phyloP scores from a whole-genome alignment of 2,329 filamentous ascomycete genomes.

The Orbilia brochopaga region DNA sequence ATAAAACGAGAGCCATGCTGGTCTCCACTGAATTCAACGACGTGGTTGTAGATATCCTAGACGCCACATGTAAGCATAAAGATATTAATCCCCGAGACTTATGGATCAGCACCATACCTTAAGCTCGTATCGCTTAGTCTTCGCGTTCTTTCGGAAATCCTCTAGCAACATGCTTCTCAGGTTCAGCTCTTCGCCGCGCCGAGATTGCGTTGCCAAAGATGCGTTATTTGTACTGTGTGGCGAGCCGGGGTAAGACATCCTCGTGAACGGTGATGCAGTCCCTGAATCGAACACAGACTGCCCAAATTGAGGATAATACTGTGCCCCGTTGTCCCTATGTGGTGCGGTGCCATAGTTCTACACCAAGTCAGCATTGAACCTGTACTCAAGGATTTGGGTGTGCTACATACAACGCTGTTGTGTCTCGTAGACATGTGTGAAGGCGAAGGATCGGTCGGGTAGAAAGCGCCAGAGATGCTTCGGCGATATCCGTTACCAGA shows the following conservation, averaged over 20 bases:
- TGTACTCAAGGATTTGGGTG: not conserved
- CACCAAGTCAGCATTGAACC: conserved; percentile 43
- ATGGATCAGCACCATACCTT: conserved; percentile 62
- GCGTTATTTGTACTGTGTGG: conserved; percentile 55
- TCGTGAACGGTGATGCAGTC: conserved; percentile 54
- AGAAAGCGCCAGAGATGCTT: conserved; percentile 48
- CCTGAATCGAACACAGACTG: conserved; percentile 48
- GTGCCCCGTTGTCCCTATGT: conserved; percentile 40
- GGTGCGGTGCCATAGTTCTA: conserved; percentile 56
- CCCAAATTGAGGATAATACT: conserved; percentile 38
- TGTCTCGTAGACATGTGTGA: conserved; percentile 36
- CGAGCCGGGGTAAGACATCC: conserved; percentile 56
- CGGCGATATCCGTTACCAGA: conserved; percentile 44
- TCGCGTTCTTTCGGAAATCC: conserved; percentile 77
- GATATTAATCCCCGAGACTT: not conserved
- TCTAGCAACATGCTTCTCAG: conserved; percentile 75
- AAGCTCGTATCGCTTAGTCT: conserved; percentile 78
- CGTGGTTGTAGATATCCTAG: conserved; percentile 79
- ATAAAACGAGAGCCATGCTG: conserved; percentile 96
- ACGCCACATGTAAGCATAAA: conserved; percentile 42
- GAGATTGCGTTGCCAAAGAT: conserved; percentile 57
- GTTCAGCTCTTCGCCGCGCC: conserved; percentile 67
- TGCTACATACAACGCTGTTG: conserved; percentile 43
- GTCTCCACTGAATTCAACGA: conserved; percentile 94
- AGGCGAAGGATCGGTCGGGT: conserved; percentile 27